Percentiles rank a stretch among this genome's conserved stretches.
Evolutionary conservation across 257 asterid genomes (phyloP).

Genomic region (Rhazya stricta): DNA sequence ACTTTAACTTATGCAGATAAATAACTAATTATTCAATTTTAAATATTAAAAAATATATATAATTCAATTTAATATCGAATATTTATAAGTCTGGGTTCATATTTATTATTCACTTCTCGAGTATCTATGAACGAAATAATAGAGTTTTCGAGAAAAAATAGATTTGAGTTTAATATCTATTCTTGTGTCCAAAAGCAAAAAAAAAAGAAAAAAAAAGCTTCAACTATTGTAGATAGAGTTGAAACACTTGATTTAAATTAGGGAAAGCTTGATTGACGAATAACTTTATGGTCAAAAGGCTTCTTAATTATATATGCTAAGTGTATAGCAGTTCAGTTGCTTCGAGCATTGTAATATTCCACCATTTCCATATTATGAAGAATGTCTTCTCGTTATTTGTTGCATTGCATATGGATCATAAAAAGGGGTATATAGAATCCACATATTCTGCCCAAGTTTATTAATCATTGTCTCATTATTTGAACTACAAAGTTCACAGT

Average conservation of each 20-base stretch:
- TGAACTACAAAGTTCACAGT: neutral
- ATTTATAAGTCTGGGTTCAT: too few relatives aligned
- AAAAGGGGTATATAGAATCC: neutral
- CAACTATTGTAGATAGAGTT: neutral
- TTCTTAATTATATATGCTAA: neutral
- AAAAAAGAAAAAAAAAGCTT: neutral
- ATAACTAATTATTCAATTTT: too few relatives aligned
- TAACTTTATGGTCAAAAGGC: neutral
- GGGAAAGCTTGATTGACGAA: neutral
- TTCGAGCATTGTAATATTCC: conserved; percentile 9
- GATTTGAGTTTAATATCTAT: too few relatives aligned
- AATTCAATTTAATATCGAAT: too few relatives aligned
- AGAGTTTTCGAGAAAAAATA: too few relatives aligned
- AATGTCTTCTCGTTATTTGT: neutral
- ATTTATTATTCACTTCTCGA: too few relatives aligned
- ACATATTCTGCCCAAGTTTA: conserved; percentile 1
- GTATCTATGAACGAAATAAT: too few relatives aligned
- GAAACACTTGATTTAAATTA: neutral
- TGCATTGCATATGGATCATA: neutral
- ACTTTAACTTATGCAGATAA: too few relatives aligned
- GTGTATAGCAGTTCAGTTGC: neutral
- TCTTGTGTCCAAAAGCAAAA: too few relatives aligned
- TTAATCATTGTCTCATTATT: conserved; percentile 11
- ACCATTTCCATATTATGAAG: neutral
- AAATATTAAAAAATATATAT: too few relatives aligned